Base-by-base conservation (phyloP, 805 yeast genomes). In the Lachancea cidri region DNA sequence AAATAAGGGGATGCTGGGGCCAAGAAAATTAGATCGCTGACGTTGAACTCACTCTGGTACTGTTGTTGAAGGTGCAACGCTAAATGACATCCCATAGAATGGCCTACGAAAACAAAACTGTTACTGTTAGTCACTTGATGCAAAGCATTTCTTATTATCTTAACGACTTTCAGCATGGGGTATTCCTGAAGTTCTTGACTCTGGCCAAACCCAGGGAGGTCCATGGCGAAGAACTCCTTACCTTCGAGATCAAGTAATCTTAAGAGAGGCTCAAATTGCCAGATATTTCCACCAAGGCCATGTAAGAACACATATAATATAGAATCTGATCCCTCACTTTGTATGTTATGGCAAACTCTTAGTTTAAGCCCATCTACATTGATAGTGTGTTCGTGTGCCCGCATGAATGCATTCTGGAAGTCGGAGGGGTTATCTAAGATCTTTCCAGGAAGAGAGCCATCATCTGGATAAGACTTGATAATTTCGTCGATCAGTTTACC, bases 221-320 rank as follows among this genome's bases (percentile, higher is more conserved):
- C 98, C 13, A 89, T 50, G 0, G 89, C 76, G 31, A 84, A 55
- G 15, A 87, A 73, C 42, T 77, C 81, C 45, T 78, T 74, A 46
- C 79, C 74, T 48, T 76, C 79, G 25, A 82, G 66, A 49, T 85
- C 75, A 38, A 77, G 67, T 19, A 78, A 80, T 5, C 57, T 41
- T 57, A 86, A 63, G 29, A 86, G 64, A 1, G 82, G 79, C 53
- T 85, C 93, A 58, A 89, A 89, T 58, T 88, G 96, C 17, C 86
- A 77, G 57, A 85, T 67, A 52, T 81, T 91, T 2, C 98, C 98
- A 1, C 97, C 98, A 16, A 91, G 62, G 0, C 98, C 98, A 65
- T 88, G 97, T 15, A 89, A 56, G 42, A 87, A 76, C 7, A 44
- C 62, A 4, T 83, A 60, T 2, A 80, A 65, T 0, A 94, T 24